Evolutionary conservation across 2,329 filamentous ascomycete genomes (phyloP).

Genomic region (Colletotrichum acutatum): DNA sequence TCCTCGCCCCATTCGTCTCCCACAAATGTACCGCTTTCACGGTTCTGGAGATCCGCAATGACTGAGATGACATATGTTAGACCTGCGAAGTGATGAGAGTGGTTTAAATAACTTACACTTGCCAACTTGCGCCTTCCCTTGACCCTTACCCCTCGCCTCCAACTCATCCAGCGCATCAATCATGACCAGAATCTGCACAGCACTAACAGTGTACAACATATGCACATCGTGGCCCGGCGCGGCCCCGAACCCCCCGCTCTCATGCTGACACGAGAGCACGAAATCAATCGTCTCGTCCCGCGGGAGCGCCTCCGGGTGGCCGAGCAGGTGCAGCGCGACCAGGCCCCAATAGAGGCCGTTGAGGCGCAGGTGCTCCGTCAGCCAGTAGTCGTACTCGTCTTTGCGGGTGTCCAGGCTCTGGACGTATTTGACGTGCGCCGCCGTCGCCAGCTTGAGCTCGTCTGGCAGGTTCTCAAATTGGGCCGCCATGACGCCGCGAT

Average conservation of each 20-base stretch:
- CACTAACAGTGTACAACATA: slow-evolving; percentile 95
- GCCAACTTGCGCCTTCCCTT: slow-evolving; percentile 78
- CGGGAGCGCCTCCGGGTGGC: slow-evolving; percentile 83
- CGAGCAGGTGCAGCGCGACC: slow-evolving; percentile 86
- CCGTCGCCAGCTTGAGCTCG: slow-evolving; percentile 59
- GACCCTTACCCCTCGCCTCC: slow-evolving; percentile 75
- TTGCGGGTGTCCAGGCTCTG: slow-evolving; percentile 90
- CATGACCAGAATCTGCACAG: slow-evolving; percentile 90
- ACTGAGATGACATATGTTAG: slow-evolving; percentile 51
- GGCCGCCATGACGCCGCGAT: slow-evolving; percentile 44
- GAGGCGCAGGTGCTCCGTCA: slow-evolving; percentile 95
- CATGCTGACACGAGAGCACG: slow-evolving; percentile 93
- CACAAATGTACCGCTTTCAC: slow-evolving; percentile 84
- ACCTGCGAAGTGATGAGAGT: neutral
- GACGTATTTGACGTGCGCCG: slow-evolving; percentile 88
- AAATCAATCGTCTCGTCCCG: slow-evolving; percentile 87
- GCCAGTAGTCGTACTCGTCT: slow-evolving; percentile 97
- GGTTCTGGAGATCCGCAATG: slow-evolving; percentile 85
- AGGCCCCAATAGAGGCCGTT: slow-evolving; percentile 98
- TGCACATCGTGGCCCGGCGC: slow-evolving; percentile 95
- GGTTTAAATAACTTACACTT: slow-evolving; percentile 70
- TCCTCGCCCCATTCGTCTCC: slow-evolving; percentile 97
- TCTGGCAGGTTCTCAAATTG: slow-evolving; percentile 49
- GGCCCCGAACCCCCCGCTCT: slow-evolving; percentile 91
- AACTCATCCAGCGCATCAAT: slow-evolving; percentile 87